phyloP scores from a whole-genome alignment of 1,139 yeast species.

The Suhomyces kunorum region DNA sequence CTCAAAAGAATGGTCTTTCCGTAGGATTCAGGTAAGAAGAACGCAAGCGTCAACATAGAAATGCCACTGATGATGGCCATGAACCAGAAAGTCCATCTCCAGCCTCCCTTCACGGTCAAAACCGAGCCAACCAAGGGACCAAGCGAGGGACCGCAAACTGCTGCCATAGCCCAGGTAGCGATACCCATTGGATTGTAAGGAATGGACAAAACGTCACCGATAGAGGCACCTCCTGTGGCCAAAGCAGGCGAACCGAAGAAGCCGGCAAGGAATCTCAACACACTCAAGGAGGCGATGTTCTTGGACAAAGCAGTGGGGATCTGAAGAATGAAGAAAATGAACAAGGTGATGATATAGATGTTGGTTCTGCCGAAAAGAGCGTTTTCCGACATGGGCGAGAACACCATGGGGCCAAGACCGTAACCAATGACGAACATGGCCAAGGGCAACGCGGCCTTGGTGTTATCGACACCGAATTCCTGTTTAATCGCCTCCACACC shows the following conservation, averaged over 20 bases:
- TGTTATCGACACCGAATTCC: conserved; percentile 28
- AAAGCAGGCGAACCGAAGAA: conserved; percentile 39
- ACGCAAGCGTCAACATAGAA: conserved; percentile 26
- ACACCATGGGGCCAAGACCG: conserved; percentile 42
- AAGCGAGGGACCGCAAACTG: conserved; percentile 38
- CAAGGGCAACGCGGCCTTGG: conserved; percentile 36
- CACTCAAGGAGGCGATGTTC: conserved; percentile 33
- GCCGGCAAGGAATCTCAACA: conserved; percentile 37
- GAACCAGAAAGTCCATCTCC: conserved; percentile 47
- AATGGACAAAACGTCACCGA: conserved; percentile 29
- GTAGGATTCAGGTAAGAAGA: conserved; percentile 39
- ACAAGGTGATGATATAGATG: conserved; percentile 31
- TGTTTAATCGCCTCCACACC: conserved; percentile 38
- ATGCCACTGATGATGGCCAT: conserved; percentile 34
- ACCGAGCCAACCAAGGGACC: conserved; percentile 42
- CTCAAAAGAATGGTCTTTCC: conserved; percentile 36
- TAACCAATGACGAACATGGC: conserved; percentile 41
- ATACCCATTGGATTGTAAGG: conserved; percentile 36
- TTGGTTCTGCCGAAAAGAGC: conserved; percentile 55
- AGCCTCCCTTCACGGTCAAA: conserved; percentile 29
- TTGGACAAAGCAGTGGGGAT: conserved; percentile 32
- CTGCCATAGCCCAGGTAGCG: conserved; percentile 38
- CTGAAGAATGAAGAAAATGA: conserved; percentile 35
- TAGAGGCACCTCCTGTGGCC: conserved; percentile 42
- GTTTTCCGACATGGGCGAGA: conserved; percentile 41